Evolutionary conservation across 1,284 basidiomycete genomes (phyloP).

Genomic region (Mycena sp.): DNA sequence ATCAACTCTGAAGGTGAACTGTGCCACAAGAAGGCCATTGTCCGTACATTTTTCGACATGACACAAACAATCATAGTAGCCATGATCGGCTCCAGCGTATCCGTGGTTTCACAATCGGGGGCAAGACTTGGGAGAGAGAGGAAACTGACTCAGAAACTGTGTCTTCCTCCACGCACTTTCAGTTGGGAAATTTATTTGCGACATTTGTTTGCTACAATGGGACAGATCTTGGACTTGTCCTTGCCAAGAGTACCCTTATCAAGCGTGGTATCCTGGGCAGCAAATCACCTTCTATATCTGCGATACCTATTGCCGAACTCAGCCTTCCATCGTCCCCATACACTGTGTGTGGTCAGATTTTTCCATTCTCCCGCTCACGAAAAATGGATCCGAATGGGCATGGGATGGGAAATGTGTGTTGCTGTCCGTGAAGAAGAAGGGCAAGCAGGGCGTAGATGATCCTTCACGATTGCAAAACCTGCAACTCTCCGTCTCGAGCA

Average conservation of each 20-base stretch:
- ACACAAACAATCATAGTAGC: not conserved
- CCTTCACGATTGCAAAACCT: not conserved
- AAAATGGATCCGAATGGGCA: not conserved
- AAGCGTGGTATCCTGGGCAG: not conserved
- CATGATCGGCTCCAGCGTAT: too few relatives aligned
- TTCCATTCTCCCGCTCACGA: not conserved
- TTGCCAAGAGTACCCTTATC: constrained; percentile 11
- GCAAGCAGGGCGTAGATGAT: not conserved
- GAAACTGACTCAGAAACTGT: not conserved
- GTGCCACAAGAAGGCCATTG: not conserved
- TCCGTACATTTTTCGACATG: constrained; percentile 4
- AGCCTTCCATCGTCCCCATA: not conserved
- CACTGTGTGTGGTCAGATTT: constrained; percentile 1
- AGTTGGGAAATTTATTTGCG: constrained; percentile 12
- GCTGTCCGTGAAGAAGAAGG: constrained; percentile 1
- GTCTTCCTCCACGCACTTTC: constrained; percentile 2
- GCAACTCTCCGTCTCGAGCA: constrained; percentile 2
- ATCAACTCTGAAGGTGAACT: not conserved
- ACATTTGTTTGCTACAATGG: constrained; percentile 16
- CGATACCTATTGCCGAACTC: not conserved
- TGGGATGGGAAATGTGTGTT: constrained; percentile 11
- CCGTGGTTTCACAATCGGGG: too few relatives aligned
- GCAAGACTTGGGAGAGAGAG: constrained; percentile 1
- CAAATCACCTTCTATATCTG: not conserved
- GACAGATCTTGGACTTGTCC: not conserved